phyloP scores from a whole-genome alignment of 2,329 filamentous ascomycete genomes.

The Pseudomassariella vexata region DNA sequence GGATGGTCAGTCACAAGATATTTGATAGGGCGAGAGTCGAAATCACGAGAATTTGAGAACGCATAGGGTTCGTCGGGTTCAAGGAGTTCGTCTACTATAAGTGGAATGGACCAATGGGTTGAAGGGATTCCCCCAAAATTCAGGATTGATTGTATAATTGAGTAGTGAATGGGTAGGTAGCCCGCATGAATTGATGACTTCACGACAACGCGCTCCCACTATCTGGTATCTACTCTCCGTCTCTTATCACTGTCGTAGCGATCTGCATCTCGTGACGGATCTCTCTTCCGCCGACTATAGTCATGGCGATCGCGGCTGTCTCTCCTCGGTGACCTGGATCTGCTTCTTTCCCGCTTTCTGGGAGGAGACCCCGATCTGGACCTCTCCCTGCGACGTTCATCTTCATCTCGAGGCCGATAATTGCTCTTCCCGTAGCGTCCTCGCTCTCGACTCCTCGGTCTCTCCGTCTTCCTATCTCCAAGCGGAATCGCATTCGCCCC shows the following conservation, averaged over 20 bases:
- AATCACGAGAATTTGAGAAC: conserved; percentile 70
- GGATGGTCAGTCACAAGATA: conserved; percentile 65
- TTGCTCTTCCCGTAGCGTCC: not conserved
- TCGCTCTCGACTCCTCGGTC: conserved; percentile 18
- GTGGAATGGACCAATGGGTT: no score
- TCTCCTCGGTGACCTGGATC: conserved; percentile 48
- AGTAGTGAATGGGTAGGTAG: no score
- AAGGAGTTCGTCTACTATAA: no score
- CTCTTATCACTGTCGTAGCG: conserved; percentile 55
- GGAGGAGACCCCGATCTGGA: conserved; percentile 23
- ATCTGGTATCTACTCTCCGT: conserved; percentile 44
- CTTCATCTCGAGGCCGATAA: conserved; percentile 14
- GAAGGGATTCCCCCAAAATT: no score
- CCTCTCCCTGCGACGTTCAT: no score
- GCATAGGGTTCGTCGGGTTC: not conserved
- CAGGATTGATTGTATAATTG: no score
- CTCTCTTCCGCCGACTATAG: conserved; percentile 48
- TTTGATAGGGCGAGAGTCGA: conserved; percentile 83
- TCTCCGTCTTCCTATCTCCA: conserved; percentile 49
- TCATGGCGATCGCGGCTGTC: conserved; percentile 29
- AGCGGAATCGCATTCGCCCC: conserved; percentile 69
- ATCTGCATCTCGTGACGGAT: conserved; percentile 48
- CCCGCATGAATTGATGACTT: no score
- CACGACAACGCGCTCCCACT: no score
- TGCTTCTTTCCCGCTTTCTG: conserved; percentile 33